Percentiles rank a stretch among this genome's conserved stretches.
Conservation (phyloP, 768 basidiomycete species). For the Tylopilus rubrobrunneus region DNA sequence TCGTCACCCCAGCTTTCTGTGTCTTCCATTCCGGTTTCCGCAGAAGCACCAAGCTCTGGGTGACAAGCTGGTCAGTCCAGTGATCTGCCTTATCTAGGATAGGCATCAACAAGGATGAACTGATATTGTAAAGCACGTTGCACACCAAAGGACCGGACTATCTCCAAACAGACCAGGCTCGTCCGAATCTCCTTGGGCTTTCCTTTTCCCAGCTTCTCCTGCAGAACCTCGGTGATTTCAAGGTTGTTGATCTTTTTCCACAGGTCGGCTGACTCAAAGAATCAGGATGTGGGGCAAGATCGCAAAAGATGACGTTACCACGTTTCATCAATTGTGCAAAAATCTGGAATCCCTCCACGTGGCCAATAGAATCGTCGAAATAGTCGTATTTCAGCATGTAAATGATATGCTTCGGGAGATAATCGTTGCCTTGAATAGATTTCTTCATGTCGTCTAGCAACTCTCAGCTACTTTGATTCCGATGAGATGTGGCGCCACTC, state of each 20-base stretch:
- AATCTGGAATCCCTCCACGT: constrained; percentile 23
- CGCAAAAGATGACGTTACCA: constrained; percentile 4
- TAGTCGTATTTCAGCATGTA: constrained; percentile 21
- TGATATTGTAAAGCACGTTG: not conserved
- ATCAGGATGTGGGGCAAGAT: not conserved
- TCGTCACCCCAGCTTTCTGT: constrained; percentile 23
- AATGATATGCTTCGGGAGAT: constrained; percentile 17
- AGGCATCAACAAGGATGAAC: not conserved
- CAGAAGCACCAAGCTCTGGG: constrained; percentile 7
- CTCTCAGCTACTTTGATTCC: not conserved
- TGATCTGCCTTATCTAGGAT: constrained; percentile 5
- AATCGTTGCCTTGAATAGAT: constrained; percentile 2
- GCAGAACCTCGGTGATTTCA: constrained; percentile 16
- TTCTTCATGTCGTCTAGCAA: constrained; percentile 16
- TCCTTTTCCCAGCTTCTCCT: constrained; percentile 13
- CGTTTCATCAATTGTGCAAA: constrained; percentile 20
- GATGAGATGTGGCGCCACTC: not conserved
- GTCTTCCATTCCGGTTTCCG: constrained; percentile 3
- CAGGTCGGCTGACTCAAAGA: constrained; percentile 6
- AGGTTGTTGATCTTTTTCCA: constrained; percentile 8
- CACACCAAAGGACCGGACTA: constrained; percentile 19
- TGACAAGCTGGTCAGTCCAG: constrained; percentile 12
- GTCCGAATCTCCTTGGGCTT: constrained; percentile 17
- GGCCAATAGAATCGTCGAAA: constrained; percentile 24
- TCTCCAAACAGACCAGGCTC: constrained; percentile 22